Conservation (phyloP, 306 rosid genomes). For the Pyrus betulifolia region DNA sequence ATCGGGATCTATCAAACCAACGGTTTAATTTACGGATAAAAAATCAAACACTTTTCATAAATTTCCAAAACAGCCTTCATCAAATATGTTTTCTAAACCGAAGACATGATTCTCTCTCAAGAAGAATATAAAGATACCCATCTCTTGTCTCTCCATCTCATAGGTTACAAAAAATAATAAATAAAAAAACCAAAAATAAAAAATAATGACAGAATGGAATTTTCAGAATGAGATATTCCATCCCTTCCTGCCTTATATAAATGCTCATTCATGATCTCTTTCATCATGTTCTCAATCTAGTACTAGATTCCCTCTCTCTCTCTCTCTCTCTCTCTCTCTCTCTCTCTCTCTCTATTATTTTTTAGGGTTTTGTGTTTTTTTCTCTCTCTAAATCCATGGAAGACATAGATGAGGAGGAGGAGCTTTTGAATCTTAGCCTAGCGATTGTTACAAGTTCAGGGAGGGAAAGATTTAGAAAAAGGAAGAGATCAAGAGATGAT, state of each 20-base stretch:
- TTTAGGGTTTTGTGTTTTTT: neutral
- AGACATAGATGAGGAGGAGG: conserved; percentile 51
- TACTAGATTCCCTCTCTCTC: neutral
- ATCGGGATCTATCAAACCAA: conserved; percentile 46
- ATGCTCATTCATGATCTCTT: conserved; percentile 20
- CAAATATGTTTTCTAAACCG: conserved; percentile 37
- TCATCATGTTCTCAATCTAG: conserved; percentile 23
- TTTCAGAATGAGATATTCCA: conserved; percentile 24
- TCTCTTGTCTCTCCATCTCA: conserved; percentile 34
- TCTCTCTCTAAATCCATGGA: conserved; percentile 27
- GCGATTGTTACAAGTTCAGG: conserved; percentile 33
- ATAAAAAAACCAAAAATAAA: neutral
- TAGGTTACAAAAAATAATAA: neutral
- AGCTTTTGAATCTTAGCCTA: conserved; percentile 70
- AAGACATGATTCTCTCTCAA: conserved; percentile 32
- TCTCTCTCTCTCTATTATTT: neutral
- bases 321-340: neutral
- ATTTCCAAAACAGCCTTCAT: conserved; percentile 27
- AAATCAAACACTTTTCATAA: conserved; percentile 15
- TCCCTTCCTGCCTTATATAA: conserved; percentile 11
- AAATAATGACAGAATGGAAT: conserved; percentile 31
- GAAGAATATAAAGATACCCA: conserved; percentile 57
- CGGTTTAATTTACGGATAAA: neutral
- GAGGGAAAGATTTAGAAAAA: conserved; percentile 44
- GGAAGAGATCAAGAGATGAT: conserved; percentile 21